Base-by-base conservation (phyloP, 768 basidiomycete species). In the Mycena crocata region DNA sequence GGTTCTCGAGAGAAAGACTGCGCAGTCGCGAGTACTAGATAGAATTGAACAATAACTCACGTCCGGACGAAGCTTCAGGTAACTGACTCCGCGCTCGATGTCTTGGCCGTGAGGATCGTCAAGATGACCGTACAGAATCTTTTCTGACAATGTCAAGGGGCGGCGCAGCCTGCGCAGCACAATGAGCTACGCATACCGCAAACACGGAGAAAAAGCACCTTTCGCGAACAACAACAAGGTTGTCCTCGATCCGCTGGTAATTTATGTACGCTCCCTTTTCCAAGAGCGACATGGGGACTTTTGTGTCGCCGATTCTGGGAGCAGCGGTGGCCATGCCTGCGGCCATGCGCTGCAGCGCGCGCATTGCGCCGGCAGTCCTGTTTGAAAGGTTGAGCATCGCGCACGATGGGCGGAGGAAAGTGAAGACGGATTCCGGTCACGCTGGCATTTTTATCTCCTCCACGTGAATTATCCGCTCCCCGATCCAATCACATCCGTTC, bases 231-330 rank as follows among this genome's bases (percentile, higher is more conserved):
- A 97, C 79, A 71, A 86, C 90, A 68, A 99, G 92, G 85, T 96
- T 98, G 80, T 98, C 96, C 84, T 99, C 96, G 78, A 99, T 98
- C 64, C 96, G 92, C 82, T 96, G 94, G 80, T 96, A 95, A 88
- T 96, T 96, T 81, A 96, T 95, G 77, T 88, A 95, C 46, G 88
- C 89, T 72, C 85, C 88, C 76, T 90, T 89, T 79, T 95, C 94
- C 69, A 95, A 87, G 70, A 91, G 84, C 40, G 93, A 94, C 93
- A 95, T 95, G 71, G 92, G 81, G 61, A 96, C 94, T 82, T 94
- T 94, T 65, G 91, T 94, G 78, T 94, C 93, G 64, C 94, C 94
- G 72, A 96, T 96, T 73, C 92, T 85, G 49, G 90, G 85, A 8
- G 88, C 84, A 75, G 85, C 90, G 73, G 93, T 94, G 76, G 94